phyloP scores from a whole-genome alignment of 2,329 filamentous ascomycete genomes.

The Sporothrix dimorphospora region DNA sequence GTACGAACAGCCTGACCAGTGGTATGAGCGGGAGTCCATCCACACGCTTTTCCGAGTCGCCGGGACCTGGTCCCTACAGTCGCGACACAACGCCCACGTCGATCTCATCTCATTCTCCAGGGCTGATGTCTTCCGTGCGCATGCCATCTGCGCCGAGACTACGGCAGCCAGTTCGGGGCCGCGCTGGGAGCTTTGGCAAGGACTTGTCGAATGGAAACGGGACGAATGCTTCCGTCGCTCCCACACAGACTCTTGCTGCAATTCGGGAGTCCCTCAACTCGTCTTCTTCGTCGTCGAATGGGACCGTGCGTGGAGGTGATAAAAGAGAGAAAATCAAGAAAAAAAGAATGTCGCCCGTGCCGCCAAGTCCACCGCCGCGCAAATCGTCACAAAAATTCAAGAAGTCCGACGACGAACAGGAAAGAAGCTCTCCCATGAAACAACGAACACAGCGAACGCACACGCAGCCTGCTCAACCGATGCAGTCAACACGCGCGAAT shows the following conservation, averaged over 20 bases:
- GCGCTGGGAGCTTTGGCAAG: slow-evolving; percentile 58
- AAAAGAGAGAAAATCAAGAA: slow-evolving; percentile 50
- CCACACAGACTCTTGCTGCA: slow-evolving; percentile 63
- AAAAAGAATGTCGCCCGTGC: slow-evolving; percentile 51
- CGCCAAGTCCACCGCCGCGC: slow-evolving; percentile 64
- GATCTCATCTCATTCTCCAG: slow-evolving; percentile 73
- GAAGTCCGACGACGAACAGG: slow-evolving; percentile 43
- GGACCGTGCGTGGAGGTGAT: slow-evolving; percentile 60
- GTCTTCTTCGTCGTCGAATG: slow-evolving; percentile 67
- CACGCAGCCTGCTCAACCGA: slow-evolving; percentile 34
- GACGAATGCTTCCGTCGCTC: slow-evolving; percentile 50
- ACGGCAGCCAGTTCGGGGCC: slow-evolving; percentile 59
- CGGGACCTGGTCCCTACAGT: slow-evolving; percentile 70
- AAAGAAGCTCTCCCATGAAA: slow-evolving; percentile 44
- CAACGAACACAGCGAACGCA: slow-evolving; percentile 28
- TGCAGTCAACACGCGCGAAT: slow-evolving; percentile 29
- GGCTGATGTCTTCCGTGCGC: slow-evolving; percentile 55
- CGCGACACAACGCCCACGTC: slow-evolving; percentile 79
- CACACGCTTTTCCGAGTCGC: slow-evolving; percentile 74
- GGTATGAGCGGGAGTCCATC: slow-evolving; percentile 72
- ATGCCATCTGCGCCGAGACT: slow-evolving; percentile 49
- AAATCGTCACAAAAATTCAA: slow-evolving; percentile 63
- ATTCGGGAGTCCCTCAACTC: slow-evolving; percentile 72
- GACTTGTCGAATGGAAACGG: slow-evolving; percentile 53
- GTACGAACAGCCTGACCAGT: slow-evolving; percentile 58